Conservation (phyloP, 2,329 filamentous ascomycete genomes). For the Aspergillus caelatus region DNA sequence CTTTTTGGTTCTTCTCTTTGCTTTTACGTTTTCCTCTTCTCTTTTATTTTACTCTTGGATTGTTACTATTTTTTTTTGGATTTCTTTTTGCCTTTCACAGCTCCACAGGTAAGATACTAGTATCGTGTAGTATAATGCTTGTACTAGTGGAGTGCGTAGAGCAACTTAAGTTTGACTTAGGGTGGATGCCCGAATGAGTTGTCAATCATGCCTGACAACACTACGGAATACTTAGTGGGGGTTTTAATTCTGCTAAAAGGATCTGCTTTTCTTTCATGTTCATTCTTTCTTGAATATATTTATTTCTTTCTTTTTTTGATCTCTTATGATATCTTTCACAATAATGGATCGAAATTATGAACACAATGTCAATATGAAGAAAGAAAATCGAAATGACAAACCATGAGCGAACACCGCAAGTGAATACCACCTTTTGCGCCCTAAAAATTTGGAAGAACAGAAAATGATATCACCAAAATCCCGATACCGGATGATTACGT, state of each 20-base stretch:
- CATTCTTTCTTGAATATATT: conserved; percentile 1
- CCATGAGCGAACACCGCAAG: conserved; percentile 6
- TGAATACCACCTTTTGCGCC: conserved; percentile 1
- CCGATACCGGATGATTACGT: conserved; percentile 13
- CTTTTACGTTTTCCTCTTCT: too few species aligned
- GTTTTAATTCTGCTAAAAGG: neutral
- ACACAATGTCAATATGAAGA: conserved; percentile 3
- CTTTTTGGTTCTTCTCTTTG: too few species aligned
- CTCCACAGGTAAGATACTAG: too few species aligned
- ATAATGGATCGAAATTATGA: conserved; percentile 5
- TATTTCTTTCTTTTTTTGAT: neutral
- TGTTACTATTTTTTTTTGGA: too few species aligned
- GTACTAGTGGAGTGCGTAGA: neutral
- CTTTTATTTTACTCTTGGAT: too few species aligned
- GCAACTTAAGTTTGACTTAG: neutral
- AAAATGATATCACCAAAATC: conserved; percentile 20
- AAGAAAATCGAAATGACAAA: conserved; percentile 4
- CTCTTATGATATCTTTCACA: conserved; percentile 5
- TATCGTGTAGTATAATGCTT: neutral
- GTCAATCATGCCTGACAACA: neutral
- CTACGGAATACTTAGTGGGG: neutral
- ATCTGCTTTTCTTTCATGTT: neutral
- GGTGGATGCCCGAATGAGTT: neutral
- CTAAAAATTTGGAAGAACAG: conserved; percentile 2
- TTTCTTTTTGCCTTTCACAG: too few species aligned